These are phyloP conservation scores for Kodamaea jinghongensis DNA, from an alignment of 805 yeast species.

Conservation along the genomic window DNA sequence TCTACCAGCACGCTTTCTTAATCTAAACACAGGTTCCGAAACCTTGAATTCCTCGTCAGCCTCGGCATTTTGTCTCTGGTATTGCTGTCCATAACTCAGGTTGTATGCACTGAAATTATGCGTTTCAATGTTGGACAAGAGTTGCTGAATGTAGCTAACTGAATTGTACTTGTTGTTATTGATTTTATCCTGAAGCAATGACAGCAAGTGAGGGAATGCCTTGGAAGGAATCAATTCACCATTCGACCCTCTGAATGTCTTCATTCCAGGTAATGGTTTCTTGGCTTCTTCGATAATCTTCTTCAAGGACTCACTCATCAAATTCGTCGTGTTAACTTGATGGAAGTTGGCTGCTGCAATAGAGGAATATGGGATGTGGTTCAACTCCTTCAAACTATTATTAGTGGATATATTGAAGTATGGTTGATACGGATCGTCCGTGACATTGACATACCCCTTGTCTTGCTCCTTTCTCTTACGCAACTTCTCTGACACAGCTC, in stretches of 20 bases:
- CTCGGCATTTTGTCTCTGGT: constrained; percentile 14
- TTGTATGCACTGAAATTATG: constrained; percentile 40
- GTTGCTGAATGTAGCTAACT: constrained; percentile 36
- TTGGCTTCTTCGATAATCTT: constrained; percentile 45
- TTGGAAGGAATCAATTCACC: constrained; percentile 50
- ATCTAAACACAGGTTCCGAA: constrained; percentile 53
- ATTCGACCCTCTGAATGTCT: constrained; percentile 46
- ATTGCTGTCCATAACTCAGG: constrained; percentile 33
- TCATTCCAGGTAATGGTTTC: constrained; percentile 42
- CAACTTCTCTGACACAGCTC: constrained; percentile 83
- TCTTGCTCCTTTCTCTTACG: constrained; percentile 68
- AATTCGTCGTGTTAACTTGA: constrained; percentile 61
- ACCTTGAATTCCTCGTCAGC: constrained; percentile 25
- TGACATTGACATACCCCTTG: constrained; percentile 74
- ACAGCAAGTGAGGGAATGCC: constrained; percentile 48
- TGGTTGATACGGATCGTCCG: constrained; percentile 86
- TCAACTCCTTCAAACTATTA: constrained; percentile 48
- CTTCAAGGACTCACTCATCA: constrained; percentile 40
- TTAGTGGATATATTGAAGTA: constrained; percentile 63
- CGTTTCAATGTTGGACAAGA: constrained; percentile 37
- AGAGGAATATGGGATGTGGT: constrained; percentile 77
- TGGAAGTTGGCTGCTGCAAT: constrained; percentile 64
- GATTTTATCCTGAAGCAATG: constrained; percentile 30
- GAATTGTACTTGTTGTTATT: constrained; percentile 20
- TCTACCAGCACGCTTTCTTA: constrained; percentile 76